Base-by-base conservation (phyloP, 768 basidiomycete species). In the Leccinum broughii region DNA sequence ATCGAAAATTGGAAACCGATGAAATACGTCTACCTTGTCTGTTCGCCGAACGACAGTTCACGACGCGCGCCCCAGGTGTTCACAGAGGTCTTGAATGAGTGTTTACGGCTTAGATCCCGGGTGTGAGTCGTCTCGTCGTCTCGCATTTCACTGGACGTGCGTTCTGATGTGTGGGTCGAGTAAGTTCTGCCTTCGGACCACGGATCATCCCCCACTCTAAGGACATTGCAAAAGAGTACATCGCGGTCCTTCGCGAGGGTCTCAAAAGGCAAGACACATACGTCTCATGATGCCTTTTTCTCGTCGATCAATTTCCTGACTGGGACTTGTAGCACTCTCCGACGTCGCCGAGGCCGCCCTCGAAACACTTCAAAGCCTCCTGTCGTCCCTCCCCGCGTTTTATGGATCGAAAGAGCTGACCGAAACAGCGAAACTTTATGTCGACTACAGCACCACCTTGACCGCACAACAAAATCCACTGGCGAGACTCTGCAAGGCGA, bases 1-100 rank as follows among this genome's bases (percentile, higher is more conserved):
- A 84, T 97, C 5, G 97, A 99, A 75, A 93, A 90, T 26, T 99
- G 97, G 97, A 98, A 95, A 70, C 92, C 95, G 5, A 72, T 96
- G 70, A 92, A 92, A 66, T 28, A 58, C 56, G 84, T 55, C 28
- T 37, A 2, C 71, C 22, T 15, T 30, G 32, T 20, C 4, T 54
- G 0, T 53, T n/a, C 1, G 6, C n/a, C 22, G 5, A 13, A 35
- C 10, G 34, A 10, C 6, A 2, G 51, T 34, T 66, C 46, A 69
- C n/a, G 22, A n/a, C 3, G 14, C 44, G 55, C 56, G 54, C 56
- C 14, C 3, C 63, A 92, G 87, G 80, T 84, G 14, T 75, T 93
- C 24, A 78, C 79, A 1, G 86, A 89, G 66, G 75, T 90, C 14
- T 75, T 93, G 35, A 77, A 78, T 22, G 94, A 96, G 72, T 81